These are phyloP conservation scores for Bipolaris gigantea DNA, from an alignment of 2,329 filamentous ascomycete species.

Conservation along the genomic window DNA sequence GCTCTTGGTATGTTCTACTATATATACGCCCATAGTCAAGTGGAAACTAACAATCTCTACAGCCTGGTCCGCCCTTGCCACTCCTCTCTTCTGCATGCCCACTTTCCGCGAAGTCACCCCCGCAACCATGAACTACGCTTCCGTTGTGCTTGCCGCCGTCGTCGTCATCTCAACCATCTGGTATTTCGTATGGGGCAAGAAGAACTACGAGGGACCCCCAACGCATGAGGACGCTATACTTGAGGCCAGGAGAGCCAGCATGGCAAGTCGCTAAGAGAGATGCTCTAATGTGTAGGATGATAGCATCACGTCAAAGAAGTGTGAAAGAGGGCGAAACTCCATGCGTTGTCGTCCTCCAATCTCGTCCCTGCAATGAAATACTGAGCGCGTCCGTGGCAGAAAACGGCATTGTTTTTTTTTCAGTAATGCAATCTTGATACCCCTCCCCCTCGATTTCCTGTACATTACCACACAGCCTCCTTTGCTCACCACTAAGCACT, in stretches of 20 bases:
- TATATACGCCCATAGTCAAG: neutral
- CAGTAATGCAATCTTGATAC: slow-evolving; percentile 7
- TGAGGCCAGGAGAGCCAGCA: slow-evolving; percentile 38
- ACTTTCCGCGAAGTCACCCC: slow-evolving; percentile 62
- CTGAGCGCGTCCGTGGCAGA: neutral
- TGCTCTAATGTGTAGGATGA: neutral
- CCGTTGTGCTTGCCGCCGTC: slow-evolving; percentile 72
- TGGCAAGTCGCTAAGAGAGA: slow-evolving; percentile 22
- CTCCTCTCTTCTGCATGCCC: slow-evolving; percentile 76
- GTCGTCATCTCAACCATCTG: slow-evolving; percentile 62
- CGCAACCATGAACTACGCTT: slow-evolving; percentile 70
- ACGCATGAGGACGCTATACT: slow-evolving; percentile 38
- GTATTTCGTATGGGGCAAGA: slow-evolving; percentile 71
- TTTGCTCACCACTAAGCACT: neutral
- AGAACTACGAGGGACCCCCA: slow-evolving; percentile 68
- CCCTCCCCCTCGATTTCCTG: slow-evolving; percentile 2
- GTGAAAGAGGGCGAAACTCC: neutral
- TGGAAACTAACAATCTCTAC: slow-evolving; percentile 6
- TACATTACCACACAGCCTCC: neutral
- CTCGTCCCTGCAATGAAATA: neutral
- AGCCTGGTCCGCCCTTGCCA: slow-evolving; percentile 66
- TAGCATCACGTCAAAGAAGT: neutral
- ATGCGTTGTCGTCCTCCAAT: neutral
- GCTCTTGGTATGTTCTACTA: slow-evolving; percentile 59
- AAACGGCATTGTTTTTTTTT: neutral